phyloP scores from a whole-genome alignment of 1,139 yeast genomes.

The Pichia inconspicua region DNA sequence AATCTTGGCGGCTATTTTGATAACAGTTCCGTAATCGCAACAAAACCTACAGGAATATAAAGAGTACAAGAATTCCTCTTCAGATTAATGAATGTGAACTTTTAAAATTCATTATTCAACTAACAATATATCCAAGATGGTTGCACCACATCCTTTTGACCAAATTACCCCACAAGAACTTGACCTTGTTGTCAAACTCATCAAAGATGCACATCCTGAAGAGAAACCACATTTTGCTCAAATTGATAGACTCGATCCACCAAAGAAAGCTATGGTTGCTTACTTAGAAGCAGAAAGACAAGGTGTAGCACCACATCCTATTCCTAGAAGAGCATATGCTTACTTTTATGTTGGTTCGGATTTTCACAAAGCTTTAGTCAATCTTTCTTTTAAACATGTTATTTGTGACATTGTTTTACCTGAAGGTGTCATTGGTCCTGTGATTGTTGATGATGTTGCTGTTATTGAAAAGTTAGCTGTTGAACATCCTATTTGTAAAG shows the following conservation, averaged over 20 bases:
- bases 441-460: conserved; percentile 60
- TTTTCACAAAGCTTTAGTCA: conserved; percentile 68
- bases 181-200: conserved; percentile 51
- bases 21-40: too few species aligned
- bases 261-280: conserved; percentile 64
- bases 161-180: conserved; percentile 61
- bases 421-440: conserved; percentile 64
- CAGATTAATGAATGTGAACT: too few species aligned
- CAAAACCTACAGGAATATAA: too few species aligned
- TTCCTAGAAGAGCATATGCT: conserved; percentile 59
- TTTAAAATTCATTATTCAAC: too few species aligned
- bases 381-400: conserved; percentile 56
- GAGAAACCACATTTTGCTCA: conserved; percentile 57
- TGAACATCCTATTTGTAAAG: conserved; percentile 51
- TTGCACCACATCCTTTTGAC: conserved; percentile 49
- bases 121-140: conserved; percentile 16
- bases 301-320: conserved; percentile 48
- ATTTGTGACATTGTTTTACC: conserved; percentile 52
- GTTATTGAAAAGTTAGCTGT: conserved; percentile 46
- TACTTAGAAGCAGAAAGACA: conserved; percentile 62
- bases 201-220: conserved; percentile 45
- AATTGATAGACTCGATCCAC: conserved; percentile 72
- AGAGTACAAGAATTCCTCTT: too few species aligned
- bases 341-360: conserved; percentile 57
- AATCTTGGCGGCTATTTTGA: not conserved